These are phyloP conservation scores for Neurospora sp. DNA, from an alignment of 495 filamentous ascomycete species.

Conservation along the genomic window DNA sequence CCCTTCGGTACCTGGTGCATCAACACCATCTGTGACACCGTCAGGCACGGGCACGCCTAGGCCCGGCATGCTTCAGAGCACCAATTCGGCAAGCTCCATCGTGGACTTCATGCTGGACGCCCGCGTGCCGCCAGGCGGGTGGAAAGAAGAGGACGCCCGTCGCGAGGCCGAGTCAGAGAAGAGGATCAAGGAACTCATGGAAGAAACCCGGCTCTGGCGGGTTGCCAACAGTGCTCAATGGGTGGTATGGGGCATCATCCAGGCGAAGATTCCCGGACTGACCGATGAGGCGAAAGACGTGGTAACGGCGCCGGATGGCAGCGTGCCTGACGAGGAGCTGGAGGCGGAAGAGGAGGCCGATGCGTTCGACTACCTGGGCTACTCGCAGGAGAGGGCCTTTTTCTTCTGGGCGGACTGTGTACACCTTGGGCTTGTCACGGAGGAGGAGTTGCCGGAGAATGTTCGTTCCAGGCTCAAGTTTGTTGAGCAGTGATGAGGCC, in stretches of 20 bases:
- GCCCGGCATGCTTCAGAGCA: conserved; percentile 14
- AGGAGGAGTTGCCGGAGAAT: conserved; percentile 61
- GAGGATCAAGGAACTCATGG: conserved; percentile 56
- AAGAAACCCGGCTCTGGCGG: conserved; percentile 77
- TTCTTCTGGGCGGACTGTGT: conserved; percentile 92
- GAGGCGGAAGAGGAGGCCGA: conserved; percentile 34
- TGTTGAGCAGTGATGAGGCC: conserved; percentile 20
- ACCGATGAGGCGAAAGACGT: conserved; percentile 15
- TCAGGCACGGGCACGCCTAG: conserved; percentile 16
- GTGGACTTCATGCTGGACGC: conserved; percentile 62
- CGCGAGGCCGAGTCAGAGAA: conserved; percentile 51
- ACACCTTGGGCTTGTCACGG: conserved; percentile 54
- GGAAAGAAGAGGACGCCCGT: conserved; percentile 49
- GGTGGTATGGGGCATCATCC: conserved; percentile 93
- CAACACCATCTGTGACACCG: conserved; percentile 44
- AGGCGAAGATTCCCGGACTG: conserved; percentile 69
- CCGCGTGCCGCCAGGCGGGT: conserved; percentile 46
- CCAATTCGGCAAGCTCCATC: conserved; percentile 33
- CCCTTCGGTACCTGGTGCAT: conserved; percentile 28
- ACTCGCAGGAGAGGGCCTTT: conserved; percentile 81
- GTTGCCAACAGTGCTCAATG: conserved; percentile 80
- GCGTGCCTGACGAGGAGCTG: conserved; percentile 22
- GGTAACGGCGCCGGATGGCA: not conserved
- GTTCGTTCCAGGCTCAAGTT: conserved; percentile 50
- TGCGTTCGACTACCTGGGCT: conserved; percentile 86